Evolutionary conservation across 129 eudicot genomes (phyloP), one percentile per base, ranked within the genome.

Genomic region (Chrysanthemum lavandulifolium): DNA sequence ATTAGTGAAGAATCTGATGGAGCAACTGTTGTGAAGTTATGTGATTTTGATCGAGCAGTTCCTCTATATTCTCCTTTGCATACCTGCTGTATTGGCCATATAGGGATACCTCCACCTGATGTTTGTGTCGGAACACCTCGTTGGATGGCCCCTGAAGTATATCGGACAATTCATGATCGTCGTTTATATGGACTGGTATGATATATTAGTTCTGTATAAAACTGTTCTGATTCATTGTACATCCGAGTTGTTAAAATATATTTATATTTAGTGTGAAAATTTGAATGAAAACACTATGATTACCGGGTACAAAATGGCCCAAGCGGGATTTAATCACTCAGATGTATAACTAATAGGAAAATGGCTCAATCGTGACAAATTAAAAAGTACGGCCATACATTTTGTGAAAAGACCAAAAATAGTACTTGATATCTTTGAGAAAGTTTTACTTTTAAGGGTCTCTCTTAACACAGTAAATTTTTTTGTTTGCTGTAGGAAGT

Each of bases 61-160:
- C 99, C 99, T 13, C 77, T 94, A 49, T 84, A 84, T 53, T 88
- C 97, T 43, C 71, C 65, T 56, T 80, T 86, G 78, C 99, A 94
- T 83, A 79, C 91, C 2, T 94, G 99, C 67, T 90, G 97, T 72
- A 94, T 90, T 68, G 88, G 89, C 10, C 99, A 94, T 74, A 33
- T 45, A 62, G 99, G 99, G 36, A 78, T 88, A 47, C 99, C 91
- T 74, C 88, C 97, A 48, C 96, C 99, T 65, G 81, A 94, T 84
- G 63, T 85, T 53, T 94, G 97, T 80, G 99, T 94, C 56, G 99
- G 99, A 71, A 94, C 99, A 6, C 97, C 97, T 67, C 88, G 97
- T 73, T 94, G 99, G 99, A 94, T 94, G 99, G 97, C 99, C 76
- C 99, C 99, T 61, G 97, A 94, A 76, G 93, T 94, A 70, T 84